These are phyloP conservation scores for Globisporangium carolinianum DNA, from an alignment of 352 stramenopile genomes.

Conservation along the genomic window DNA sequence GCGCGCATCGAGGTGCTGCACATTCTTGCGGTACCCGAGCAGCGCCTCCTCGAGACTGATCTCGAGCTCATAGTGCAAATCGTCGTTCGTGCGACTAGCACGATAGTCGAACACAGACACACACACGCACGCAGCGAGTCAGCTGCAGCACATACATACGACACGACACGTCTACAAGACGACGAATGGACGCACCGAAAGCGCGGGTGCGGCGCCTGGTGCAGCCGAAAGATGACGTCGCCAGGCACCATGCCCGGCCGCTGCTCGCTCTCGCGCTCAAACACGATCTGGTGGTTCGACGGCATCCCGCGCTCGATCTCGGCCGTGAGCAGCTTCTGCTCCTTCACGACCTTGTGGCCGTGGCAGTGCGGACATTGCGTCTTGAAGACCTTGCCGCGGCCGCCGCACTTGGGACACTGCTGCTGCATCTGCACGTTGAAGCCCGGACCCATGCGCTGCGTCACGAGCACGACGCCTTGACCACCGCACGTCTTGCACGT, in stretches of 20 bases:
- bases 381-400: slow-evolving; percentile 93
- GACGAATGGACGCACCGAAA: slow-evolving; percentile 59
- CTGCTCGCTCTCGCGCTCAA: slow-evolving; percentile 83
- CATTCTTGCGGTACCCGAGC: slow-evolving; percentile 89
- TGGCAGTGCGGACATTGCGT: slow-evolving; percentile 89
- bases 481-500: slow-evolving; percentile 70
- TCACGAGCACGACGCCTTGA: slow-evolving; percentile 63
- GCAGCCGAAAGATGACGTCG: slow-evolving; percentile 94
- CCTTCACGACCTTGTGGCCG: slow-evolving; percentile 73
- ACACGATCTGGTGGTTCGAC: slow-evolving; percentile 79
- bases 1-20: slow-evolving; percentile 93
- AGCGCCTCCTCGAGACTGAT: slow-evolving; percentile 96
- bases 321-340: slow-evolving; percentile 74
- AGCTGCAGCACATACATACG: not conserved
- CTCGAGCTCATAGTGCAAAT: slow-evolving; percentile 93
- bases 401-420: slow-evolving; percentile 71
- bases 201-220: slow-evolving; percentile 80
- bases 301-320: slow-evolving; percentile 81
- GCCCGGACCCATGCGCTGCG: slow-evolving; percentile 76
- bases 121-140: not conserved
- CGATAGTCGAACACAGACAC: not conserved
- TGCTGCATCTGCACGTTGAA: slow-evolving; percentile 90
- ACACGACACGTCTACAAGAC: not conserved
- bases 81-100: slow-evolving; percentile 85
- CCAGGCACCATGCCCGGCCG: slow-evolving; percentile 83